Percentiles rank a stretch among this genome's conserved stretches.
phyloP scores from a whole-genome alignment of 805 yeast genomes.

The Starmerella bombi region DNA sequence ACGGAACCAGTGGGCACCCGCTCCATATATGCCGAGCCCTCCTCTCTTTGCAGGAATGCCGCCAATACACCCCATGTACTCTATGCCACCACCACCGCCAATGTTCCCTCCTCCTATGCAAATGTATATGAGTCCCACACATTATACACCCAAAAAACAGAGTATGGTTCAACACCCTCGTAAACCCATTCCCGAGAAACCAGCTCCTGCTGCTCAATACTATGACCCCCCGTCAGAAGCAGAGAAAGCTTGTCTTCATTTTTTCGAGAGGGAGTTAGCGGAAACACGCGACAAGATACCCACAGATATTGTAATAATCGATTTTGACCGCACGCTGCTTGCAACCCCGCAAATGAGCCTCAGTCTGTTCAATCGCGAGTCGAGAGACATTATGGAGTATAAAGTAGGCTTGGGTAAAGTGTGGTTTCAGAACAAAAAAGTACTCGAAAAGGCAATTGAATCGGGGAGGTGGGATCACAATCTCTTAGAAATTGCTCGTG shows the following conservation, averaged over 20 bases:
- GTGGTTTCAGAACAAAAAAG: slow-evolving; percentile 14
- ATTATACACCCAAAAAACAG: no score
- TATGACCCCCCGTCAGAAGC: neutral
- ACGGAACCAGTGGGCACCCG: no score
- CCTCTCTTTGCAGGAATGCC: no score
- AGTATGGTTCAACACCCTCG: no score
- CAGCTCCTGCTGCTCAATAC: no score
- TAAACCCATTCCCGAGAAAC: no score
- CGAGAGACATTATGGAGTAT: slow-evolving; percentile 11
- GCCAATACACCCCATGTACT: no score
- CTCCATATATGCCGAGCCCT: no score
- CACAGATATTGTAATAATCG: slow-evolving; percentile 18
- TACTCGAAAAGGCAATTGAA: slow-evolving; percentile 13
- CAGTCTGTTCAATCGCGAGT: slow-evolving; percentile 11
- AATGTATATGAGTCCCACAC: no score
- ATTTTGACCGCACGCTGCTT: slow-evolving; percentile 19
- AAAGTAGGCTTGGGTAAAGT: slow-evolving; percentile 9
- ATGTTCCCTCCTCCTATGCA: no score
- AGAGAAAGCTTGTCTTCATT: slow-evolving; percentile 13
- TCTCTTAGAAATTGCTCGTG: slow-evolving; percentile 12
- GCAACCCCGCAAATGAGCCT: slow-evolving; percentile 12
- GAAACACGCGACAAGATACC: neutral
- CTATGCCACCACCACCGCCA: no score
- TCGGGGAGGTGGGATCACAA: slow-evolving; percentile 13
- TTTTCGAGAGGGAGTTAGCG: slow-evolving; percentile 5